Conservation (phyloP, 140 eudicot genomes). For the Erigeron philadelphicus region DNA sequence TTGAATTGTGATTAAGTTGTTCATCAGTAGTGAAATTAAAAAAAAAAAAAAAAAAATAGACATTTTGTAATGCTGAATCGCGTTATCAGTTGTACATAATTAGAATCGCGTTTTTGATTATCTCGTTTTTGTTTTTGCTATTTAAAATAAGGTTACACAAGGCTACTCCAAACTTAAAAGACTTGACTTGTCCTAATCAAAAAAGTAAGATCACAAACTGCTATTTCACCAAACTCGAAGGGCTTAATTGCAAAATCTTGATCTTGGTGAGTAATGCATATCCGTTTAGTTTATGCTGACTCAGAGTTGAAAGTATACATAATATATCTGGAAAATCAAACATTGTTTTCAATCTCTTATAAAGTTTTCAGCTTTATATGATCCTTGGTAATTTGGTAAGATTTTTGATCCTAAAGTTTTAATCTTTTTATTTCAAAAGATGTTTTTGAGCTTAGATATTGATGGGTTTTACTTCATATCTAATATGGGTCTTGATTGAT, state of each 20-base stretch:
- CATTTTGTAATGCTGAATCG: no score
- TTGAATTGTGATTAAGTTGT: no score
- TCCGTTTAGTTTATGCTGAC: constrained; percentile 39
- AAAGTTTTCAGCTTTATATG: constrained; percentile 18
- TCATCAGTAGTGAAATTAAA: no score
- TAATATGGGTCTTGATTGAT: constrained; percentile 14
- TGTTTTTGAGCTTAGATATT: constrained; percentile 19
- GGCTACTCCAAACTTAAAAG: background rate
- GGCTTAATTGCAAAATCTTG: constrained; percentile 10
- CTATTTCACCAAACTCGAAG: background rate
- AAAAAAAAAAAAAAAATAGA: no score
- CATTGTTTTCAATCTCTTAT: constrained; percentile 20
- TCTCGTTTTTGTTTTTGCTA: no score
- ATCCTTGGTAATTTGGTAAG: constrained; percentile 26
- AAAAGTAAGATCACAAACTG: constrained; percentile 2
- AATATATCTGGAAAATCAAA: constrained; percentile 24
- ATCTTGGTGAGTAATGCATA: constrained; percentile 27
- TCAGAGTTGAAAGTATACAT: constrained; percentile 31
- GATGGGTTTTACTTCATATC: constrained; percentile 3
- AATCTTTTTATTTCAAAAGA: background rate
- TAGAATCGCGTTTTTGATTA: no score
- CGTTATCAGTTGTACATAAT: no score
- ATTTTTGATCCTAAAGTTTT: background rate
- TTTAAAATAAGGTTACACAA: no score
- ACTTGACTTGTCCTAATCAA: background rate